Percentiles rank a stretch among this genome's conserved stretches.
Evolutionary conservation across 2,329 filamentous ascomycete species (phyloP).

Genomic region (Zymoseptoria pseudotritici): DNA sequence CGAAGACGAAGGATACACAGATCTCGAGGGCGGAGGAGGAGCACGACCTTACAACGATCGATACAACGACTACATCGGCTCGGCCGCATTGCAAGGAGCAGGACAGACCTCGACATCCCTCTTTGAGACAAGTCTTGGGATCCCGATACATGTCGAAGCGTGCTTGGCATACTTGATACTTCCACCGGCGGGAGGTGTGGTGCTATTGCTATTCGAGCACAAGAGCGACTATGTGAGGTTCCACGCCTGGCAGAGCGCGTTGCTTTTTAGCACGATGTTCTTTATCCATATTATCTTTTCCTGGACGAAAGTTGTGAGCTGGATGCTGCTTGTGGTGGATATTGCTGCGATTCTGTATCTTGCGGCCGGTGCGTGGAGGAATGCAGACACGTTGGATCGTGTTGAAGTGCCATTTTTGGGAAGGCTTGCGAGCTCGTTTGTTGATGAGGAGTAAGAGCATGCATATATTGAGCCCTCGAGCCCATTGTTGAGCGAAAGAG

Average conservation of each 20-base stretch:
- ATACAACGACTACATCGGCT: constrained; percentile 26
- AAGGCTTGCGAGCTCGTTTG: constrained; percentile 72
- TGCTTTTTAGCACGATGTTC: constrained; percentile 42
- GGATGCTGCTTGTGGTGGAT: constrained; percentile 72
- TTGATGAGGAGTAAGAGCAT: constrained; percentile 67
- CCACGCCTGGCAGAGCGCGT: constrained; percentile 75
- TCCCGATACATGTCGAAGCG: constrained; percentile 84
- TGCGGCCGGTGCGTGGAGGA: constrained; percentile 70
- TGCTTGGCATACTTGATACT: constrained; percentile 79
- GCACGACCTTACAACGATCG: constrained; percentile 20
- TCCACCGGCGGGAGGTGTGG: constrained; percentile 76
- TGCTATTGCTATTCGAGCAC: constrained; percentile 78
- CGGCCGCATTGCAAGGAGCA: constrained; percentile 18
- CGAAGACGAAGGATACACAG: constrained; percentile 22
- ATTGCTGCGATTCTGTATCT: constrained; percentile 68
- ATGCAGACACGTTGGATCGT: constrained; percentile 61
- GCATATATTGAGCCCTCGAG: not conserved
- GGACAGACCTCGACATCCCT: constrained; percentile 24
- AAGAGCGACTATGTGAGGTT: constrained; percentile 98
- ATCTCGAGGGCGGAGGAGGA: constrained; percentile 21
- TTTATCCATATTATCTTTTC: constrained; percentile 78
- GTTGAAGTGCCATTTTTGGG: constrained; percentile 87
- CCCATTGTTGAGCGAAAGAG: not conserved
- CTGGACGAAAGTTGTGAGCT: constrained; percentile 77
- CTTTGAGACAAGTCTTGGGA: constrained; percentile 82